These are phyloP conservation scores for Craterostigma plantagineum DNA, from an alignment of 257 asterid genomes.

Conservation along the genomic window DNA sequence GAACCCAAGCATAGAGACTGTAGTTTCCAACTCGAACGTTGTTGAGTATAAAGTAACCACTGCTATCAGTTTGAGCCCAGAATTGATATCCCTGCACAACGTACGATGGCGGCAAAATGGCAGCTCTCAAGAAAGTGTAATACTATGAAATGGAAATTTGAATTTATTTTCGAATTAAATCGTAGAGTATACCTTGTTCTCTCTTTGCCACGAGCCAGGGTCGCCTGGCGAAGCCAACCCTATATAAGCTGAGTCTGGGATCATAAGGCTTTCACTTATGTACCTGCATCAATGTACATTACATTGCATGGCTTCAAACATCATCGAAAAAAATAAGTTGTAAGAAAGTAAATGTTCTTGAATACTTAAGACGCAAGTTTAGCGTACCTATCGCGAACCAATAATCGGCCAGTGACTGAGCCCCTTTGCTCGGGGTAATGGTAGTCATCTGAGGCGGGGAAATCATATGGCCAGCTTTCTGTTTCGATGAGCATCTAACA, in stretches of 20 bases:
- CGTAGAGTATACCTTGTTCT: constrained; percentile 35
- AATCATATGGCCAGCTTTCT: constrained; percentile 61
- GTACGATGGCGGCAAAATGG: too few species aligned
- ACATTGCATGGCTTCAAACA: not conserved
- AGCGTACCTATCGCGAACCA: constrained; percentile 49
- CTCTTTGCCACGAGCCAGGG: constrained; percentile 77
- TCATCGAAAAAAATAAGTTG: not conserved
- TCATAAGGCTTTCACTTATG: constrained; percentile 23
- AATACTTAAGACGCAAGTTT: too few species aligned
- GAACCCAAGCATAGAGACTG: constrained; percentile 64
- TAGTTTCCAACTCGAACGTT: constrained; percentile 41
- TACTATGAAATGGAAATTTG: not conserved
- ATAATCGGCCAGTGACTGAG: constrained; percentile 31
- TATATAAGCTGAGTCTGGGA: constrained; percentile 37
- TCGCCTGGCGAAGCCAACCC: constrained; percentile 72
- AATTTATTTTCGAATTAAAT: not conserved
- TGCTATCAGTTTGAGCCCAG: constrained; percentile 38
- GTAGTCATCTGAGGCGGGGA: constrained; percentile 58
- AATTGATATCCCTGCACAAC: constrained; percentile 84
- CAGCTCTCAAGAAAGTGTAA: not conserved
- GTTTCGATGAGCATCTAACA: constrained; percentile 30
- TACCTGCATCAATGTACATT: constrained; percentile 14
- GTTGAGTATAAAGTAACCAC: constrained; percentile 43
- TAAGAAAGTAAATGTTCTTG: too few species aligned
- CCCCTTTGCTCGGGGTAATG: constrained; percentile 39